phyloP scores from a whole-genome alignment of 2,329 filamentous ascomycete genomes.

The Stagonosporopsis cucurbitacearum region DNA sequence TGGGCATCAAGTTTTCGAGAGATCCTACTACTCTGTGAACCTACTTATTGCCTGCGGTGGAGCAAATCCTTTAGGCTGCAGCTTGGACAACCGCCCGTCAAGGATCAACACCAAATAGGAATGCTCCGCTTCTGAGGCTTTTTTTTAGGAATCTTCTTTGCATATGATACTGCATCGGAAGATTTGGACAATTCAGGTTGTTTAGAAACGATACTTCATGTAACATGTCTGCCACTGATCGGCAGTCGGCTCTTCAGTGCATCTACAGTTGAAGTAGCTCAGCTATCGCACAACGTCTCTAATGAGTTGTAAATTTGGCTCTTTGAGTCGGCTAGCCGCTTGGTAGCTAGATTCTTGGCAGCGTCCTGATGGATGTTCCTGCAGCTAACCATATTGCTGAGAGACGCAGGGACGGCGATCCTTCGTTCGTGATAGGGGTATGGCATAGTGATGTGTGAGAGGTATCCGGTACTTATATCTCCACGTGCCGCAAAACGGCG shows the following conservation, averaged over 20 bases:
- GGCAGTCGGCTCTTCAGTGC: background rate
- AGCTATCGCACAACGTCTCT: too few relatives aligned
- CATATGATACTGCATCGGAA: background rate
- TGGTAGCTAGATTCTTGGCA: background rate
- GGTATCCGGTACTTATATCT: background rate
- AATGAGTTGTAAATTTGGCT: background rate
- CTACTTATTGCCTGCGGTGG: background rate
- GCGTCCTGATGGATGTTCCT: background rate
- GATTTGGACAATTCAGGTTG: too few relatives aligned
- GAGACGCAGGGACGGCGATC: background rate
- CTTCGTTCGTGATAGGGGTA: background rate
- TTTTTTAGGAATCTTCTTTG: background rate
- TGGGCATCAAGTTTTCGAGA: background rate
- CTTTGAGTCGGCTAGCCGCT: background rate
- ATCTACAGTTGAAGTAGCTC: background rate
- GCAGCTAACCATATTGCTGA: background rate
- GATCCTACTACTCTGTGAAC: too few relatives aligned
- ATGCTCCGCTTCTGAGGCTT: background rate
- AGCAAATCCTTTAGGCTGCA: background rate
- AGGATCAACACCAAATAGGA: background rate
- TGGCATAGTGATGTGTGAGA: background rate
- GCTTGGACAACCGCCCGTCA: background rate
- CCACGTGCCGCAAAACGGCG: background rate
- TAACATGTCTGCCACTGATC: background rate
- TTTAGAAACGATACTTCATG: background rate